These are phyloP conservation scores for Penicillium turbatum DNA, from an alignment of 495 filamentous ascomycete genomes.

Conservation along the genomic window DNA sequence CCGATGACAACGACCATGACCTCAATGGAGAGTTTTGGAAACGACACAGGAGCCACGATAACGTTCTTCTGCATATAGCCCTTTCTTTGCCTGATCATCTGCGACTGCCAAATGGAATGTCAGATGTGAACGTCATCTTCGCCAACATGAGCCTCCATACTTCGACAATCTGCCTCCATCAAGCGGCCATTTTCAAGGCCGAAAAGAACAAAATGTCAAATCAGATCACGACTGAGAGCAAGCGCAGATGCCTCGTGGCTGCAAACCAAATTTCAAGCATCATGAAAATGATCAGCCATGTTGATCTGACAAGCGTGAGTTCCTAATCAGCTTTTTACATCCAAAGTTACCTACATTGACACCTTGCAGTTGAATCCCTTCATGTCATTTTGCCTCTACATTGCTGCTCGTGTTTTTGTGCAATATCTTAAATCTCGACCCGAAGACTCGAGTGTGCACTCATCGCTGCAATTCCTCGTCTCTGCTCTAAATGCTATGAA, in stretches of 20 bases:
- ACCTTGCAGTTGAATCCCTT: conserved; percentile 83
- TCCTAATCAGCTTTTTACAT: neutral
- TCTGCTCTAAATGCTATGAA: conserved; percentile 86
- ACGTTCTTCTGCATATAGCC: conserved; percentile 80
- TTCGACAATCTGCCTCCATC: conserved; percentile 93
- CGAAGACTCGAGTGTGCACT: conserved; percentile 73
- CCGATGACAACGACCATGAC: conserved; percentile 79
- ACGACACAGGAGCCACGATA: conserved; percentile 83
- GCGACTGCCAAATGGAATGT: conserved; percentile 70
- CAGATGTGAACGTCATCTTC: conserved; percentile 85
- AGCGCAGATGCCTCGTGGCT: conserved; percentile 86
- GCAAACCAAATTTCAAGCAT: conserved; percentile 94
- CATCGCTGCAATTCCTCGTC: conserved; percentile 85
- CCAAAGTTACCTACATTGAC: conserved; percentile 19
- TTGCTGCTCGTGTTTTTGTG: conserved; percentile 89
- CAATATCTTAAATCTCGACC: conserved; percentile 89
- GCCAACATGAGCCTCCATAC: conserved; percentile 97
- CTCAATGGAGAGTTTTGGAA: conserved; percentile 96
- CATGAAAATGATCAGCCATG: conserved; percentile 91
- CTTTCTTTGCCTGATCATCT: conserved; percentile 80
- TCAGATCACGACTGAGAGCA: conserved; percentile 79
- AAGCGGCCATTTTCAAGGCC: conserved; percentile 96
- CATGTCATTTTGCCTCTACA: conserved; percentile 92
- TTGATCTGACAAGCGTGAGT: conserved; percentile 80
- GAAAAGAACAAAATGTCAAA: conserved; percentile 80